Evolutionary conservation across 768 basidiomycete species (phyloP).

Genomic region (Phaeolepiota aurea): DNA sequence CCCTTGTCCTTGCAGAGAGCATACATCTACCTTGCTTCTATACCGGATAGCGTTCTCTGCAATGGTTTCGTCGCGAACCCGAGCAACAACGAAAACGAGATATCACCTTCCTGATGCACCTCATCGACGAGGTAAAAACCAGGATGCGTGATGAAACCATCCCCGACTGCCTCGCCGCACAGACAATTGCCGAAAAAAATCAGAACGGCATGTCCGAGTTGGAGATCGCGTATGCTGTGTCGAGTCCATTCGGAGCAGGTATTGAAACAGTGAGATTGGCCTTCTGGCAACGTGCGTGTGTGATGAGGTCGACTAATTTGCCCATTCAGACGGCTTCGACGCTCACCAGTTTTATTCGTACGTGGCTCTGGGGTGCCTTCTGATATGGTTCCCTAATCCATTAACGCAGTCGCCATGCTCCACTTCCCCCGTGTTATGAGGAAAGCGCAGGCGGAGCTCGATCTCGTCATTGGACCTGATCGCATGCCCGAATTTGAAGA

Average conservation of each 20-base stretch:
- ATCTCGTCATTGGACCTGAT: slow-evolving; percentile 23
- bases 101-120: slow-evolving; percentile 26
- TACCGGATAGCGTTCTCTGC: slow-evolving; percentile 20
- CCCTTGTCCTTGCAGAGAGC: background rate
- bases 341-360: slow-evolving; percentile 22
- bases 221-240: slow-evolving; percentile 35
- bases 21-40: background rate
- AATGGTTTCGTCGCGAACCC: slow-evolving; percentile 36
- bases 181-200: slow-evolving; percentile 24
- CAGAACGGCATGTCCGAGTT: slow-evolving; percentile 31
- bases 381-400: slow-evolving; percentile 3
- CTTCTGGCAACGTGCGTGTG: too few relatives aligned
- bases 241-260: slow-evolving; percentile 37
- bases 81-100: slow-evolving; percentile 28
- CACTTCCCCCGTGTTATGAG: slow-evolving; percentile 28
- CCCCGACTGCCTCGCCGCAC: slow-evolving; percentile 30
- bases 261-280: slow-evolving; percentile 28
- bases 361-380: slow-evolving; percentile 8
- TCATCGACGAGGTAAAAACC: slow-evolving; percentile 32
- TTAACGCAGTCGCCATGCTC: slow-evolving; percentile 24
- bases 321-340: slow-evolving; percentile 25
- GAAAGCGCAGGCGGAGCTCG: slow-evolving; percentile 30
- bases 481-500: slow-evolving; percentile 30
- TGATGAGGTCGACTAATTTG: too few relatives aligned
- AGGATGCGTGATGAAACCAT: slow-evolving; percentile 29